phyloP scores from a whole-genome alignment of 208 protist genomes.

The Trypanosoma scelopori region DNA sequence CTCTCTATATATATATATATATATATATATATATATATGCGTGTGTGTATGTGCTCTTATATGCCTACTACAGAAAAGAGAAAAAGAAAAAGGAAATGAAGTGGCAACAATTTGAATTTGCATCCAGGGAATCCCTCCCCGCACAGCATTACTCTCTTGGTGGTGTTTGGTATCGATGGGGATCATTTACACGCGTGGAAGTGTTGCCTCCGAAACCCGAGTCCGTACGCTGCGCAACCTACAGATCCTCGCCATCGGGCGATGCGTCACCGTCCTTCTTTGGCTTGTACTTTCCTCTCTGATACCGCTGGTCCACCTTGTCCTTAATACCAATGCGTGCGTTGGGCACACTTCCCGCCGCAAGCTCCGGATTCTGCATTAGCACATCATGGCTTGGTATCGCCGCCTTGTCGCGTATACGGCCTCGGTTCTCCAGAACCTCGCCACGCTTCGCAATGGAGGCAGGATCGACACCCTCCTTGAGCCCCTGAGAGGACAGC shows the following conservation, averaged over 20 bases:
- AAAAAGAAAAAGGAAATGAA: not conserved
- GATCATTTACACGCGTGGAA: not conserved
- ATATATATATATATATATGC: no score
- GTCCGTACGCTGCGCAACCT: not conserved
- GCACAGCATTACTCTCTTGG: not conserved
- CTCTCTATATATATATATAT: no score
- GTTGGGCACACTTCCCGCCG: slow-evolving; percentile 35
- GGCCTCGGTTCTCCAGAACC: slow-evolving; percentile 33
- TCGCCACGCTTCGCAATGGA: slow-evolving; percentile 55
- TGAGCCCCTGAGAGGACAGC: slow-evolving; percentile 30
- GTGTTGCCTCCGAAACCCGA: not conserved
- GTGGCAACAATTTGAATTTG: no score
- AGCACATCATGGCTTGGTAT: slow-evolving; percentile 65
- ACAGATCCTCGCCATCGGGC: slow-evolving; percentile 55
- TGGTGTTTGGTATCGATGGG: not conserved
- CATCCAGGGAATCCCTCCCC: not conserved
- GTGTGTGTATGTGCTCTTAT: not conserved
- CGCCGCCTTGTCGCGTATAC: slow-evolving; percentile 54
- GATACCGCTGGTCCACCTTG: slow-evolving; percentile 58
- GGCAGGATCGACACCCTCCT: slow-evolving; percentile 27
- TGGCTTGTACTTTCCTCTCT: slow-evolving; percentile 65
- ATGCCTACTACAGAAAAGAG: not conserved
- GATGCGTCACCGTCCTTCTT: slow-evolving; percentile 33
- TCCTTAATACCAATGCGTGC: slow-evolving; percentile 41
- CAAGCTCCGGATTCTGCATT: slow-evolving; percentile 51